These are phyloP conservation scores for Proteromonas lacertae DNA, from an alignment of 352 stramenopile species.

Conservation along the genomic window DNA sequence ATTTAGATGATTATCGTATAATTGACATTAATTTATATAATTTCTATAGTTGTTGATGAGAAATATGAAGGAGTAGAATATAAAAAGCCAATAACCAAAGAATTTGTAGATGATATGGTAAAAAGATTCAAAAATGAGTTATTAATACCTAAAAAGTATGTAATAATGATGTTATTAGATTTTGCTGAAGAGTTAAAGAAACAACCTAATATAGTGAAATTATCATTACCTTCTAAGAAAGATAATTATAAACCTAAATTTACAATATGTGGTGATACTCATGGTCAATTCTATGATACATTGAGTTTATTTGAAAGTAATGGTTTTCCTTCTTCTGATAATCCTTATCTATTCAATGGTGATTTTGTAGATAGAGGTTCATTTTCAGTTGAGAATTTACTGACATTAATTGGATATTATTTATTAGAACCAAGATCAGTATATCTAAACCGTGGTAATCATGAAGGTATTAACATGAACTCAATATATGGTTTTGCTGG, in stretches of 20 bases:
- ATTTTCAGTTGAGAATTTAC: constrained; percentile 88
- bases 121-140: constrained; percentile 82
- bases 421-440: constrained; percentile 49
- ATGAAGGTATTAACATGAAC: constrained; percentile 99
- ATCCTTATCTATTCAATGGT: constrained; percentile 97
- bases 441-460: constrained; percentile 72
- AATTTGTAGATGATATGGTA: too few relatives aligned
- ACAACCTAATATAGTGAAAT: background rate
- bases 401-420: constrained; percentile 86
- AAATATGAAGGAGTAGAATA: too few relatives aligned
- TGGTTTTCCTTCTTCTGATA: constrained; percentile 54
- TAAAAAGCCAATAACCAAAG: too few relatives aligned
- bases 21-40: too few relatives aligned
- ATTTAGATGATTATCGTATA: too few relatives aligned
- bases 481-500: constrained; percentile 98
- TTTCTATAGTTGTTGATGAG: too few relatives aligned
- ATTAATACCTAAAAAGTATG: constrained; percentile 76
- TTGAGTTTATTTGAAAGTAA: too few relatives aligned
- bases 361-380: constrained; percentile 95
- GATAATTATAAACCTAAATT: too few relatives aligned
- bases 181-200: constrained; percentile 8
- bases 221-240: too few relatives aligned
- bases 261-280: too few relatives aligned
- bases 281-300: too few relatives aligned
- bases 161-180: constrained; percentile 42